These are phyloP conservation scores for maize (Zea mays) DNA, from an alignment of 176 grass and related monocot genomes.

Conservation along the genomic window Zm-B73-REFERENCE-NAM-5.0 NC_050099.1:246106501-246107000, in stretches of 20 bases:
- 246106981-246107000: no score
- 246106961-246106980: no score
- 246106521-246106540: conserved; percentile 12
- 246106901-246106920: no score
- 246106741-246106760: neutral
- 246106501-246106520: neutral
- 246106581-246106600: neutral
- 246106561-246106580: neutral
- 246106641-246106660: neutral
- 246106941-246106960: no score
- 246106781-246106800: neutral
- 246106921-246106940: no score
- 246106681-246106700: neutral
- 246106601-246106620: neutral
- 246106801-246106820: neutral
- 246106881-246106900: no score
- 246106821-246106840: no score
- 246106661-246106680: neutral
- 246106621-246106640: neutral
- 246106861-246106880: no score
- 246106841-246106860: no score
- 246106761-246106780: neutral
- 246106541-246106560: neutral
- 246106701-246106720: neutral
- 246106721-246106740: neutral